Percentiles rank a stretch among this genome's conserved stretches.
These are phyloP conservation scores for Lentinula aciculospora DNA, from an alignment of 768 basidiomycete genomes.

Conservation along the genomic window DNA sequence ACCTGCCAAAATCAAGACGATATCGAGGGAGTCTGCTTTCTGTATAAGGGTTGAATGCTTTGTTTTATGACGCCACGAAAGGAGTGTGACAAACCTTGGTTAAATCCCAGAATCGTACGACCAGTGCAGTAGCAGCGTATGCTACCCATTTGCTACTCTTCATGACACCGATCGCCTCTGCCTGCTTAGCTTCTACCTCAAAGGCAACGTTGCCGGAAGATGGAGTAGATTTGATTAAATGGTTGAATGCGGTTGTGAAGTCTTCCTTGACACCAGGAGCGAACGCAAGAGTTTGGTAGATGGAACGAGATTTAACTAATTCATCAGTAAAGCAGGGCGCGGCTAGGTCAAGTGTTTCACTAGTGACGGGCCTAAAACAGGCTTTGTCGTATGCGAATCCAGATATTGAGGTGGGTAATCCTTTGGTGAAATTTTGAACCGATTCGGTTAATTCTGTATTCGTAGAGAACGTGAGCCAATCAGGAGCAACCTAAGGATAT, in stretches of 20 bases:
- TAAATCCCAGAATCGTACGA: slow-evolving; percentile 81
- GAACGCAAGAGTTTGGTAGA: slow-evolving; percentile 48
- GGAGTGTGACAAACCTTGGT: slow-evolving; percentile 53
- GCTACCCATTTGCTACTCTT: slow-evolving; percentile 84
- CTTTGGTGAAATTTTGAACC: slow-evolving; percentile 40
- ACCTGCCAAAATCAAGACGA: slow-evolving; percentile 87
- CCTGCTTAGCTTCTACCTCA: slow-evolving; percentile 36
- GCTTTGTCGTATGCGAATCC: slow-evolving; percentile 44
- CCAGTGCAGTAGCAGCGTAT: slow-evolving; percentile 72
- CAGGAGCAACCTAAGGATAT: slow-evolving; percentile 22
- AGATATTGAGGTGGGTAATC: slow-evolving; percentile 37
- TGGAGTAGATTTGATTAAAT: slow-evolving; percentile 21
- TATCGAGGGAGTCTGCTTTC: slow-evolving; percentile 95
- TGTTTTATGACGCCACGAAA: neutral
- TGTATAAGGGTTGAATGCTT: slow-evolving; percentile 20
- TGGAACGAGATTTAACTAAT: slow-evolving; percentile 26
- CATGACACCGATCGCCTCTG: slow-evolving; percentile 62
- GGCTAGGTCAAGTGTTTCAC: slow-evolving; percentile 12
- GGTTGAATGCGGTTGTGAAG: slow-evolving; percentile 35
- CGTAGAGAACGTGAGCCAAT: slow-evolving; percentile 24
- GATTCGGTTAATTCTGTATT: slow-evolving; percentile 37
- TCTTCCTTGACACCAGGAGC: slow-evolving; percentile 42
- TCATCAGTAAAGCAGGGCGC: slow-evolving; percentile 37
- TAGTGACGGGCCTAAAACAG: slow-evolving; percentile 36
- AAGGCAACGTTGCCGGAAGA: slow-evolving; percentile 42